Evolutionary conservation across 148 eudicot genomes (phyloP).

Genomic region (Chenopodium quinoa): DNA sequence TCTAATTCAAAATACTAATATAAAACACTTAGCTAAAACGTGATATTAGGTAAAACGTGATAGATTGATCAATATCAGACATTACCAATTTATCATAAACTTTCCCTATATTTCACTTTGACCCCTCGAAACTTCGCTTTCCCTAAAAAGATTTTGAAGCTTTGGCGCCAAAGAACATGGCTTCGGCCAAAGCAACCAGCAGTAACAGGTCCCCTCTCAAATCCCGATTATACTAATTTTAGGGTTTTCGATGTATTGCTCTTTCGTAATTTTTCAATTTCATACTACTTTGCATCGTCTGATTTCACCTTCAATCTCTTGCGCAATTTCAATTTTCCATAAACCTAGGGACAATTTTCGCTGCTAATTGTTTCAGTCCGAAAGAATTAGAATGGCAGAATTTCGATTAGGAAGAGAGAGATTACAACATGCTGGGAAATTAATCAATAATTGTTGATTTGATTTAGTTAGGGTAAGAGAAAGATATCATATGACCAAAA

Average conservation of each 20-base stretch:
- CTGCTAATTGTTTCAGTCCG: neutral
- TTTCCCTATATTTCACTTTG: too few relatives aligned
- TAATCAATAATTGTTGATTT: neutral
- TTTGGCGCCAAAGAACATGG: slow-evolving; percentile 15
- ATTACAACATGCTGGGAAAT: neutral
- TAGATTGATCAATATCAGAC: too few relatives aligned
- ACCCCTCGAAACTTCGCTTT: too few relatives aligned
- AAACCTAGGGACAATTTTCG: neutral
- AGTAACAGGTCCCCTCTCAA: neutral
- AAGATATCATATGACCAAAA: too few relatives aligned
- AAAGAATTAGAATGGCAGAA: neutral
- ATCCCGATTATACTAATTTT: neutral
- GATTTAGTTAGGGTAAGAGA: neutral
- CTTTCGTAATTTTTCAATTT: neutral
- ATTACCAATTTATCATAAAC: too few relatives aligned
- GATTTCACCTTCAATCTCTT: neutral
- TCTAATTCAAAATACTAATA: too few relatives aligned
- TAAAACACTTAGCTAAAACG: too few relatives aligned
- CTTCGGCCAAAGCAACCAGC: neutral
- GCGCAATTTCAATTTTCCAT: neutral
- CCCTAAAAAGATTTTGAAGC: neutral
- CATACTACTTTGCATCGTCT: neutral
- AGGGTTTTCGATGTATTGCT: neutral
- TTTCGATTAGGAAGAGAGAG: neutral
- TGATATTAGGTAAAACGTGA: too few relatives aligned